phyloP scores from a whole-genome alignment of 208 protist species.

The Phytomonas francai region DNA sequence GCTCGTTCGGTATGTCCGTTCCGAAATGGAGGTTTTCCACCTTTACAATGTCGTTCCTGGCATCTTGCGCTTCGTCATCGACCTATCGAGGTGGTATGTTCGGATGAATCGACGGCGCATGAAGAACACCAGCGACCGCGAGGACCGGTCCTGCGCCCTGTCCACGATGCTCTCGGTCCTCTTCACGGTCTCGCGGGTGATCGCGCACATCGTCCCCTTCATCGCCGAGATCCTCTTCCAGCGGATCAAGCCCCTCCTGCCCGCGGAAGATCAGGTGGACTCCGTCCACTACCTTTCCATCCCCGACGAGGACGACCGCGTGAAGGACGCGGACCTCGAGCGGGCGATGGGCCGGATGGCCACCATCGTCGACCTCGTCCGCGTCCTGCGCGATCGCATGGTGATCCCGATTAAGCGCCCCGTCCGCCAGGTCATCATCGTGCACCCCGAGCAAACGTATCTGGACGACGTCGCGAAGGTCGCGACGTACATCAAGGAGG shows the following conservation, averaged over 20 bases:
- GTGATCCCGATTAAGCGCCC: slow-evolving; percentile 90
- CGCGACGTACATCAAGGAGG: slow-evolving; percentile 85
- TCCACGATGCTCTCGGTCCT: slow-evolving; percentile 93
- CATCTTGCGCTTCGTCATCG: slow-evolving; percentile 95
- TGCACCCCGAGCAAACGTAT: slow-evolving; percentile 72
- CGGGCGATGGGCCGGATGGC: slow-evolving; percentile 85
- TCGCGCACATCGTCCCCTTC: slow-evolving; percentile 99
- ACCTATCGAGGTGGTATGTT: slow-evolving; percentile 99
- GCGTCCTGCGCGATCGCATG: slow-evolving; percentile 91
- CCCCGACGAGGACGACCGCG: slow-evolving; percentile 62
- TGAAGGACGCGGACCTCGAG: slow-evolving; percentile 69
- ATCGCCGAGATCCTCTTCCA: slow-evolving; percentile 97
- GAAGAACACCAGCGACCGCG: slow-evolving; percentile 70
- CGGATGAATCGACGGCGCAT: slow-evolving; percentile 96
- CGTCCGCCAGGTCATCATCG: slow-evolving; percentile 83
- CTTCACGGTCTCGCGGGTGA: slow-evolving; percentile 79
- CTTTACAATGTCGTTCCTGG: slow-evolving; percentile 99
- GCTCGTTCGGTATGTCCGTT: slow-evolving; percentile 92
- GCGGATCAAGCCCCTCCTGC: slow-evolving; percentile 90
- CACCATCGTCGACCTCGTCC: slow-evolving; percentile 90
- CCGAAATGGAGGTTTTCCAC: slow-evolving; percentile 96
- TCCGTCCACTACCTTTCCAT: slow-evolving; percentile 93
- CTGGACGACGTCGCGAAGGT: slow-evolving; percentile 72
- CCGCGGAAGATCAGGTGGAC: slow-evolving; percentile 67
- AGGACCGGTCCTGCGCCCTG: slow-evolving; percentile 78